phyloP scores from a whole-genome alignment of 495 filamentous ascomycete genomes.

The Neurospora sp. region DNA sequence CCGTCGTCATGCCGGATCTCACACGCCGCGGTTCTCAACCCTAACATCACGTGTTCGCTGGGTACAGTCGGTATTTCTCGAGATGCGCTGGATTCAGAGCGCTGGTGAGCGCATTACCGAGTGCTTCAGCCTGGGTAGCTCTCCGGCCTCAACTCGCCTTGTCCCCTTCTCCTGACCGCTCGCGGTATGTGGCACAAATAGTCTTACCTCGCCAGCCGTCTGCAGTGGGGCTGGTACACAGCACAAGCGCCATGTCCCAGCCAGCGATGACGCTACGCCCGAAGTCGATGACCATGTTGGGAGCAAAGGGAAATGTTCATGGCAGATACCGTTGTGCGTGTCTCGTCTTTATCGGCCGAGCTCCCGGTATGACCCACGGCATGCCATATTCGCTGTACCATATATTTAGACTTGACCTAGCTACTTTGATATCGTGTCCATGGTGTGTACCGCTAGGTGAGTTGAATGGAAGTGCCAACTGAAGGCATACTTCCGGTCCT shows the following conservation, averaged over 20 bases:
- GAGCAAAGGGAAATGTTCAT: background rate
- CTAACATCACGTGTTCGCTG: background rate
- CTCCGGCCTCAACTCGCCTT: background rate
- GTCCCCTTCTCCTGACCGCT: background rate
- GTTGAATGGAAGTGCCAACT: background rate
- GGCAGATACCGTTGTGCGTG: background rate
- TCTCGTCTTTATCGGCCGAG: background rate
- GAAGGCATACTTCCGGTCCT: background rate
- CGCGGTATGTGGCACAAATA: background rate
- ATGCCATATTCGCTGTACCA: background rate
- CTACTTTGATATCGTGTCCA: background rate
- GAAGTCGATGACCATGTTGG: background rate
- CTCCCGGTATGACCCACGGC: background rate
- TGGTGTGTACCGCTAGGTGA: background rate
- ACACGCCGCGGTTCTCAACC: background rate
- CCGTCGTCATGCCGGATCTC: background rate
- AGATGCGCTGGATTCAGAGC: background rate
- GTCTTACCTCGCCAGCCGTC: background rate
- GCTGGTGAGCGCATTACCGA: background rate
- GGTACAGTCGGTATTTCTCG: background rate
- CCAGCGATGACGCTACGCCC: background rate
- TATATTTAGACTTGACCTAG: background rate
- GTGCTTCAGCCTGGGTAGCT: background rate
- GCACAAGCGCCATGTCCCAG: background rate
- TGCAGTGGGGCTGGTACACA: background rate